phyloP scores from a whole-genome alignment of 371 early-diverging fungal genomes.

The Lichtheimia ornata region DNA sequence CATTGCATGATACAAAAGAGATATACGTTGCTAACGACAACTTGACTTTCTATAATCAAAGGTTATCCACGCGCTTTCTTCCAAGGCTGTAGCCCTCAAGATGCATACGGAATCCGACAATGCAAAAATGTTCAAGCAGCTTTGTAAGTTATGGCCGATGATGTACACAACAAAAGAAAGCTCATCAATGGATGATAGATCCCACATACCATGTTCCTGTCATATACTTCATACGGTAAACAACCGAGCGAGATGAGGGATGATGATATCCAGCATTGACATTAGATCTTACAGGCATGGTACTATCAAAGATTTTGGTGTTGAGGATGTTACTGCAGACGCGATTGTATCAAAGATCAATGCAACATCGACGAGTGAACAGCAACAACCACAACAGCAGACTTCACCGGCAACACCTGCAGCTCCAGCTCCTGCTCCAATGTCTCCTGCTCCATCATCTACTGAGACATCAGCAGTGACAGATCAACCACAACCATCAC shows the following conservation, averaged over 20 bases:
- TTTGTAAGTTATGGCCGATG: constrained; percentile 17
- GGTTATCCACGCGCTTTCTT: constrained; percentile 8
- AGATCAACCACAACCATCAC: neutral
- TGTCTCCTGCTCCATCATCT: neutral
- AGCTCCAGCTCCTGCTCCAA: neutral
- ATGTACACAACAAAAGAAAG: neutral
- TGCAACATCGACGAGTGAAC: neutral
- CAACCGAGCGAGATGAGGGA: neutral
- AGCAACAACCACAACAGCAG: constrained; percentile 1
- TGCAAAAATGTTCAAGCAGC: constrained; percentile 27
- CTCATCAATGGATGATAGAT: constrained; percentile 7
- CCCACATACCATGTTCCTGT: constrained; percentile 23
- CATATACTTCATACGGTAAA: constrained; percentile 22
- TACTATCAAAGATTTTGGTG: constrained; percentile 23
- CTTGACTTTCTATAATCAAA: neutral
- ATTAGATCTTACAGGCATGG: constrained; percentile 9
- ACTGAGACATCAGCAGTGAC: too few species aligned
- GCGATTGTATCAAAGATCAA: constrained; percentile 20
- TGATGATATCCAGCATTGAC: neutral
- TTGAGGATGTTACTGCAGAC: constrained; percentile 10
- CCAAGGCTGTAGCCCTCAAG: constrained; percentile 15
- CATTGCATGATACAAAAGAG: neutral
- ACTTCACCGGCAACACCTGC: constrained; percentile 6
- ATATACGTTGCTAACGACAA: neutral
- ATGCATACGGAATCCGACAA: constrained; percentile 24